Percentiles rank a stretch among this genome's conserved stretches.
These are phyloP conservation scores for Hura crepitans DNA, from an alignment of 441 rosid species.

Conservation along the genomic window DNA sequence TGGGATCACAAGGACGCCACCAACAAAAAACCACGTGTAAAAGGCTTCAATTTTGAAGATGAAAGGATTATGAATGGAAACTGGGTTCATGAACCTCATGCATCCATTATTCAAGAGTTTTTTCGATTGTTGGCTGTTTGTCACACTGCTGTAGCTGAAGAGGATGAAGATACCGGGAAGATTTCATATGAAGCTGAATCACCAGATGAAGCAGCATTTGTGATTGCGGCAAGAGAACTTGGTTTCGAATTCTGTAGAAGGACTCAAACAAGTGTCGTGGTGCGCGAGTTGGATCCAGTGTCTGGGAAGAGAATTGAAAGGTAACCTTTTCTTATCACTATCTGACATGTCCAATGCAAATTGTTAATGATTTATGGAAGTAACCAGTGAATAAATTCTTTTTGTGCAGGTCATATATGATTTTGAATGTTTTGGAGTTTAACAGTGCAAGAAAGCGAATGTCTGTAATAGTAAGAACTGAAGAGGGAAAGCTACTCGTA, in stretches of 20 bases:
- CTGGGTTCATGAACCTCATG: constrained; percentile 62
- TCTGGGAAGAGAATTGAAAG: constrained; percentile 56
- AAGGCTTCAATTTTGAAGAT: constrained; percentile 85
- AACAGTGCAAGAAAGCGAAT: constrained; percentile 93
- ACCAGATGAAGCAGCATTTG: constrained; percentile 96
- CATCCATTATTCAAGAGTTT: constrained; percentile 59
- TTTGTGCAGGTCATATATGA: constrained; percentile 56
- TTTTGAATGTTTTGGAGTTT: constrained; percentile 76
- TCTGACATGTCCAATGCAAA: not conserved
- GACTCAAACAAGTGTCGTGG: constrained; percentile 68
- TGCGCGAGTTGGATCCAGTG: constrained; percentile 60
- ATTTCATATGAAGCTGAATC: constrained; percentile 95
- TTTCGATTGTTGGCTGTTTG: constrained; percentile 71
- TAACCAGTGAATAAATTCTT: constrained; percentile 2
- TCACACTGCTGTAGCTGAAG: constrained; percentile 92
- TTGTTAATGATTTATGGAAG: not conserved
- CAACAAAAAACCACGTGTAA: constrained; percentile 40
- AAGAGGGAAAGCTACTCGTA: constrained; percentile 68
- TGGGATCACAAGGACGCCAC: constrained; percentile 33
- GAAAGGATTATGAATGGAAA: constrained; percentile 73
- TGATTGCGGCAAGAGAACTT: constrained; percentile 88
- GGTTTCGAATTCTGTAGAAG: constrained; percentile 83
- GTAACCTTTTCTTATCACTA: constrained; percentile 33
- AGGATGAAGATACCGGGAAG: constrained; percentile 64
- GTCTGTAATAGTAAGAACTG: constrained; percentile 78